These are phyloP conservation scores for Mycena alexandri DNA, from an alignment of 768 basidiomycete genomes.

Conservation along the genomic window DNA sequence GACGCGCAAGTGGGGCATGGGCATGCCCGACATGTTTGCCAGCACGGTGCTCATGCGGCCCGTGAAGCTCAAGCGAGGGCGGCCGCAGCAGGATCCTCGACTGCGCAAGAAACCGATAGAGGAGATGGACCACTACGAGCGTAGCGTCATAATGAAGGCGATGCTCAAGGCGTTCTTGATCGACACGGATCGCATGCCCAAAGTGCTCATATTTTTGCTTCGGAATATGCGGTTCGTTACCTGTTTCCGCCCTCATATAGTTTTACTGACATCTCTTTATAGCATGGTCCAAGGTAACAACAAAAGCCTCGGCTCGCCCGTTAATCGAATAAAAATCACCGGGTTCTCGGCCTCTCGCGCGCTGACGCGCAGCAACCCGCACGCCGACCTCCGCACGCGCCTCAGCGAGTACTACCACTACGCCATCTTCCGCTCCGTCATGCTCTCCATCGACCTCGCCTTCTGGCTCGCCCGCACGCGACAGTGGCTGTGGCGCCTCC, in stretches of 20 bases:
- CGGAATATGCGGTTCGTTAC: constrained; percentile 75
- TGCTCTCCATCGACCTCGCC: constrained; percentile 76
- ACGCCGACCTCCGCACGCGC: constrained; percentile 57
- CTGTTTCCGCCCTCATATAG: neutral
- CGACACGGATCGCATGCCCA: constrained; percentile 85
- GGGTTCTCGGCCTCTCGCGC: constrained; percentile 86
- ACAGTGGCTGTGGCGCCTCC: constrained; percentile 58
- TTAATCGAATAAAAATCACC: constrained; percentile 92
- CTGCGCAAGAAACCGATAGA: constrained; percentile 39
- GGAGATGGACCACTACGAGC: constrained; percentile 73
- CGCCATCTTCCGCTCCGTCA: constrained; percentile 71
- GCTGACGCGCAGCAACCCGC: constrained; percentile 56
- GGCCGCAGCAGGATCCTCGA: constrained; percentile 43
- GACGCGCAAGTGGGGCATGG: constrained; percentile 75
- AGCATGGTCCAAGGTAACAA: constrained; percentile 79
- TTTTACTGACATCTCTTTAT: neutral
- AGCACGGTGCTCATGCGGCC: constrained; percentile 80
- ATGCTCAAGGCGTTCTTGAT: constrained; percentile 73
- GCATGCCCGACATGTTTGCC: constrained; percentile 78
- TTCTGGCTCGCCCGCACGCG: constrained; percentile 75
- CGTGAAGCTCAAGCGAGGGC: constrained; percentile 56
- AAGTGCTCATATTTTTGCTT: constrained; percentile 80
- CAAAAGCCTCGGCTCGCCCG: constrained; percentile 85
- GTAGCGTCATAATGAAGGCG: constrained; percentile 75
- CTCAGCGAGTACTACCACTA: constrained; percentile 69